These are phyloP conservation scores for Rhizopogon vulgaris DNA, from an alignment of 768 basidiomycete genomes.

Conservation along the genomic window DNA sequence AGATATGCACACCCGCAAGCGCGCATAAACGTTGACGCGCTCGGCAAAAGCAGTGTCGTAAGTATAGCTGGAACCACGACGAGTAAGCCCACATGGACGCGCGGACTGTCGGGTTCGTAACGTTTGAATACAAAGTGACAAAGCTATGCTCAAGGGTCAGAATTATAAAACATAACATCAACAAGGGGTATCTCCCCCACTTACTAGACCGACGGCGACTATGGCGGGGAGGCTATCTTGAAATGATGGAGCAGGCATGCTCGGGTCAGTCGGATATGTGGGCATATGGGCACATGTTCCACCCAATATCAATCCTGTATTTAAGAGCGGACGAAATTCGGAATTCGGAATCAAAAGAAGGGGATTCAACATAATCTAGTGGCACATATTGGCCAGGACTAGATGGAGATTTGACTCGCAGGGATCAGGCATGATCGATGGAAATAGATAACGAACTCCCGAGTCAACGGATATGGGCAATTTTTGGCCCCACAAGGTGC, in stretches of 20 bases:
- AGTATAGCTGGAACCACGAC: constrained; percentile 15
- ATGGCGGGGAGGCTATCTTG: constrained; percentile 16
- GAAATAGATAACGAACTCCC: constrained; percentile 11
- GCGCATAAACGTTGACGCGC: constrained; percentile 9
- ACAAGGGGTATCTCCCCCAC: neutral
- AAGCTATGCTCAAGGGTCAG: constrained; percentile 15
- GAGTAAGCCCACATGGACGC: constrained; percentile 21
- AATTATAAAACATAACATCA: neutral
- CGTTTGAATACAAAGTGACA: constrained; percentile 27
- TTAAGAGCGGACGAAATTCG: constrained; percentile 25
- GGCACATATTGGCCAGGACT: constrained; percentile 17
- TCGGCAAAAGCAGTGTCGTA: constrained; percentile 8
- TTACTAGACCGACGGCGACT: constrained; percentile 19
- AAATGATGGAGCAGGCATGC: constrained; percentile 14
- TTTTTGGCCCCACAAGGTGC: constrained; percentile 5
- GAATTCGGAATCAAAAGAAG: constrained; percentile 22
- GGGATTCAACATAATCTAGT: constrained; percentile 31
- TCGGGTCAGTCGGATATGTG: constrained; percentile 7
- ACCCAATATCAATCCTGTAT: constrained; percentile 17
- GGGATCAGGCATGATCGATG: constrained; percentile 8
- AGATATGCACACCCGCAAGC: constrained; percentile 13
- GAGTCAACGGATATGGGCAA: constrained; percentile 13
- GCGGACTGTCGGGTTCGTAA: constrained; percentile 22
- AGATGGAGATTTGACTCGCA: constrained; percentile 15
- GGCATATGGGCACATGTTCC: constrained; percentile 11